Conservation (phyloP, 495 filamentous ascomycete genomes). For the Xylaria scruposa region DNA sequence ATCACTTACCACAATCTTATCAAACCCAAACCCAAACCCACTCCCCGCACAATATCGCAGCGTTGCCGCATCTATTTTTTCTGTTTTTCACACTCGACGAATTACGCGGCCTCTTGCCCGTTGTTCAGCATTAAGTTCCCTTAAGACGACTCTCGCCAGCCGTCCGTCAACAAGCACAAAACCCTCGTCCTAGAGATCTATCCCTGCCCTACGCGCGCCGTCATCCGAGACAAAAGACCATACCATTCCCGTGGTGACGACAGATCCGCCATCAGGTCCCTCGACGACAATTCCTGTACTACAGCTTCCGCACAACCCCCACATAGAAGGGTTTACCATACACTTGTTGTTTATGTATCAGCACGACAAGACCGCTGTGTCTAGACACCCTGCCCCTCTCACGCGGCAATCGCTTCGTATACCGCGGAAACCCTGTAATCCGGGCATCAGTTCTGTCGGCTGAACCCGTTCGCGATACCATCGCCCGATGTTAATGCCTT, state of each 20-base stretch:
- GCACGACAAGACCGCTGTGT: conserved; percentile 61
- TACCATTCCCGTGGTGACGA: conserved; percentile 22
- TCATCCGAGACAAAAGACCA: conserved; percentile 13
- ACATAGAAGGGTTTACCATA: conserved; percentile 52
- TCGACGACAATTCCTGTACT: conserved; percentile 23
- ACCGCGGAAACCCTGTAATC: conserved; percentile 87
- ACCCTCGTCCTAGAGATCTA: conserved; percentile 9
- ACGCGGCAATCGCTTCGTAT: conserved; percentile 94
- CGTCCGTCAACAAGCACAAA: not conserved
- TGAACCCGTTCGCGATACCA: conserved; percentile 58
- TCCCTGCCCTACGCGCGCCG: not conserved
- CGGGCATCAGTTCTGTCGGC: conserved; percentile 83
- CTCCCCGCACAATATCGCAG: conserved; percentile 20
- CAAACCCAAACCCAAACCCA: conserved; percentile 15
- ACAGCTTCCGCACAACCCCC: conserved; percentile 28
- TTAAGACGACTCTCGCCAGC: conserved; percentile 12
- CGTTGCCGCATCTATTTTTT: conserved; percentile 17
- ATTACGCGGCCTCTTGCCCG: conserved; percentile 18
- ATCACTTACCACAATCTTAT: conserved; percentile 29
- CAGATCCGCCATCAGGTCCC: conserved; percentile 24
- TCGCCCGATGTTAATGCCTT: conserved; percentile 60
- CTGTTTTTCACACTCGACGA: conserved; percentile 6
- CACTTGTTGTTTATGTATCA: conserved; percentile 64
- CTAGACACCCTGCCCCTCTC: conserved; percentile 82
- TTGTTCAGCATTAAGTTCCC: conserved; percentile 1